A percentile compares a stretch with the other conserved stretches of the same genome.
Evolutionary conservation across 495 filamentous ascomycete genomes (phyloP).

Genomic region (Delitschia confertaspora): DNA sequence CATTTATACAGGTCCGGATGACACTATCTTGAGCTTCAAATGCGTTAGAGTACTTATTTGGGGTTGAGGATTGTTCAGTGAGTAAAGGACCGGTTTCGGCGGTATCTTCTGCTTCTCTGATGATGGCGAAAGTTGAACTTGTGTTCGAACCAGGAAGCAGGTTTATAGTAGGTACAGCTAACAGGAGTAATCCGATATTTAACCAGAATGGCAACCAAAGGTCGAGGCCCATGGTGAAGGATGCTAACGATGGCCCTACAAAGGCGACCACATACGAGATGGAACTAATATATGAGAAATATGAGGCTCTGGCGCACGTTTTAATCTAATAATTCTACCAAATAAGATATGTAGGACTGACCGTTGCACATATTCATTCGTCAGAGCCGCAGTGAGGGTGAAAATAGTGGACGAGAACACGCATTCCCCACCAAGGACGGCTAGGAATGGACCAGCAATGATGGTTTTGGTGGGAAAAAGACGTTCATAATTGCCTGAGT

Average conservation of each 20-base stretch:
- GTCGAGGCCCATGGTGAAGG: slow-evolving; percentile 23
- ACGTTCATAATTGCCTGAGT: slow-evolving; percentile 15
- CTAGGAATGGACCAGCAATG: slow-evolving; percentile 19
- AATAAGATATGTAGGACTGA: not conserved
- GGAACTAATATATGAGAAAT: slow-evolving; percentile 26
- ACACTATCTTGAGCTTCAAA: slow-evolving; percentile 7
- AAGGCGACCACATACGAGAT: slow-evolving; percentile 20
- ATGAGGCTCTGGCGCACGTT: slow-evolving; percentile 14
- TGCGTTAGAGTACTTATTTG: slow-evolving; percentile 12
- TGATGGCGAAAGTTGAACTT: not conserved
- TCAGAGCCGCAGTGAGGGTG: slow-evolving; percentile 12
- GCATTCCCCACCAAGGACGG: slow-evolving; percentile 23
- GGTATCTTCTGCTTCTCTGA: not conserved
- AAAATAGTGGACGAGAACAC: slow-evolving; percentile 26
- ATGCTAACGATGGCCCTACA: slow-evolving; percentile 23
- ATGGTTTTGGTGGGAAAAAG: slow-evolving; percentile 23
- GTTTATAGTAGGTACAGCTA: slow-evolving; percentile 14
- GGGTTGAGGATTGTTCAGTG: not conserved
- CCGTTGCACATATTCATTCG: slow-evolving; percentile 21
- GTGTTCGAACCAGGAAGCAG: slow-evolving; percentile 7
- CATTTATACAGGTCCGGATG: slow-evolving; percentile 6
- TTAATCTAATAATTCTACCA: not conserved
- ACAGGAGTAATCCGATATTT: slow-evolving; percentile 13
- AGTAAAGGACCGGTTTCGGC: slow-evolving; percentile 17
- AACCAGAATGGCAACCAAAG: slow-evolving; percentile 26